phyloP scores from a whole-genome alignment of 352 stramenopile species.

The Pythium coloratum region DNA sequence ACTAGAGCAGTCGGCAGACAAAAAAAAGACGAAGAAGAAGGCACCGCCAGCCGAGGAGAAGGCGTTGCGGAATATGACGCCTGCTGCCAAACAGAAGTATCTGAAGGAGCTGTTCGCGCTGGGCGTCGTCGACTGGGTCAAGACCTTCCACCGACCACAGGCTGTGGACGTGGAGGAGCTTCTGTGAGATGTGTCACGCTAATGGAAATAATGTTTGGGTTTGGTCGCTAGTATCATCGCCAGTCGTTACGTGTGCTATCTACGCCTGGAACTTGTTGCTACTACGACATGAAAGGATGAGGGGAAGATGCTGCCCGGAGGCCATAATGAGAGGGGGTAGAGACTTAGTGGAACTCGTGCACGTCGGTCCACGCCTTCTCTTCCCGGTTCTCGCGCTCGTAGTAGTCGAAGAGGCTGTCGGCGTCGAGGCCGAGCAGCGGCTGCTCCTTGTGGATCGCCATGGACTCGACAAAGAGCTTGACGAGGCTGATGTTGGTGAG shows the following conservation, averaged over 20 bases:
- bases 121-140: slow-evolving; percentile 63
- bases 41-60: slow-evolving; percentile 35
- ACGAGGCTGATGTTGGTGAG: slow-evolving; percentile 92
- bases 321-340: slow-evolving; percentile 7
- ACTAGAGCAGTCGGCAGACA: slow-evolving; percentile 16
- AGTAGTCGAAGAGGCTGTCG: slow-evolving; percentile 98
- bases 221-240: slow-evolving; percentile 7
- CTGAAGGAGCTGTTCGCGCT: slow-evolving; percentile 40
- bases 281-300: not conserved
- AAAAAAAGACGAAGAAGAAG: slow-evolving; percentile 13
- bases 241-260: not conserved
- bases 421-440: slow-evolving; percentile 92
- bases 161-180: not conserved
- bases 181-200: not conserved
- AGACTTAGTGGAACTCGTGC: slow-evolving; percentile 95
- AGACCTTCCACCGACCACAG: slow-evolving; percentile 14
- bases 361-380: slow-evolving; percentile 93
- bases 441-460: slow-evolving; percentile 92
- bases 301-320: slow-evolving; percentile 1
- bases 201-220: not conserved
- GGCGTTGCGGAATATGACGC: slow-evolving; percentile 38
- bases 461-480: slow-evolving; percentile 92
- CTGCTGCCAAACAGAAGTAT: slow-evolving; percentile 35
- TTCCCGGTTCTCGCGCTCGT: slow-evolving; percentile 90
- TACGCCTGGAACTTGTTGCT: slow-evolving; percentile 1